Percentiles rank a stretch among this genome's conserved stretches.
These are phyloP conservation scores for Adansonia grandidieri DNA, from an alignment of 441 rosid genomes.

Conservation along the genomic window DNA sequence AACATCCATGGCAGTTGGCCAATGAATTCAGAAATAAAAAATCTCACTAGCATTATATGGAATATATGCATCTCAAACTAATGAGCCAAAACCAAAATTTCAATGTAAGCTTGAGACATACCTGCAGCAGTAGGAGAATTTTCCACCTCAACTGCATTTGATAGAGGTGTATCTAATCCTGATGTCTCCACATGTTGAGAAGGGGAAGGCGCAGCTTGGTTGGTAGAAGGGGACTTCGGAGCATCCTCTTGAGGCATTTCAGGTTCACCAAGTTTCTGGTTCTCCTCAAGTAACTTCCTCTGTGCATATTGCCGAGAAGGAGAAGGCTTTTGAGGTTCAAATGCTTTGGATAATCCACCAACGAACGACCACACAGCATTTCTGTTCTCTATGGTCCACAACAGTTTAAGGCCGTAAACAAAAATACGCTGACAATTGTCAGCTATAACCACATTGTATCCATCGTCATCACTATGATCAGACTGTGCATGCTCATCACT, in stretches of 20 bases:
- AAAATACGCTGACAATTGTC: slow-evolving; percentile 96
- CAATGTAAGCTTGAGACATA: slow-evolving; percentile 42
- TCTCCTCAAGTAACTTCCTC: slow-evolving; percentile 82
- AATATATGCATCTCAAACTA: slow-evolving; percentile 13
- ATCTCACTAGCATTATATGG: slow-evolving; percentile 3
- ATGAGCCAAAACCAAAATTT: slow-evolving; percentile 23
- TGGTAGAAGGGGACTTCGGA: slow-evolving; percentile 39
- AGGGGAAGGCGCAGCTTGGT: slow-evolving; percentile 49
- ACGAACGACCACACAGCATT: slow-evolving; percentile 97
- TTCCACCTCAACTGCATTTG: slow-evolving; percentile 50
- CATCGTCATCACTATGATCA: slow-evolving; percentile 97
- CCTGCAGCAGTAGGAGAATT: slow-evolving; percentile 58
- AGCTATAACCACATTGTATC: slow-evolving; percentile 91
- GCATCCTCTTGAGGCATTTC: slow-evolving; percentile 51
- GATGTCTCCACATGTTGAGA: slow-evolving; percentile 54
- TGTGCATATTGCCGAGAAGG: slow-evolving; percentile 93
- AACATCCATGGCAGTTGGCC: neutral
- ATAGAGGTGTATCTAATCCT: slow-evolving; percentile 51
- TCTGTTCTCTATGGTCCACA: slow-evolving; percentile 90
- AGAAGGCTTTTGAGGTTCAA: slow-evolving; percentile 87
- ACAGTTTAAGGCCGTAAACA: slow-evolving; percentile 93
- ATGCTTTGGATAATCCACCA: slow-evolving; percentile 92
- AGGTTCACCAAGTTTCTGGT: slow-evolving; percentile 51
- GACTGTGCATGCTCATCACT: slow-evolving; percentile 84
- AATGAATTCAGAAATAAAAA: neutral